phyloP scores from a whole-genome alignment of 345 rosid genomes.

The Capsella bursapastoris region DNA sequence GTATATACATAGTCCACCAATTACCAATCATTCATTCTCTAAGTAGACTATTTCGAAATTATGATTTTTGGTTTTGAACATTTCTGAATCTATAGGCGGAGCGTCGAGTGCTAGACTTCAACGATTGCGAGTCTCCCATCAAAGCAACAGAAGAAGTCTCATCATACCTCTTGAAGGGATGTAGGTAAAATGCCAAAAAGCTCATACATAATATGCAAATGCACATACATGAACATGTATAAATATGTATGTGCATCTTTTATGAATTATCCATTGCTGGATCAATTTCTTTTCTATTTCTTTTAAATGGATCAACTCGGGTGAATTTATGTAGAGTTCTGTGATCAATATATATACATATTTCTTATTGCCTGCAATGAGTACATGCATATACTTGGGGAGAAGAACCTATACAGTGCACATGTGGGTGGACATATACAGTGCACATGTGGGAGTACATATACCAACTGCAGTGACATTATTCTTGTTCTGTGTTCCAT shows the following conservation, averaged over 20 bases:
- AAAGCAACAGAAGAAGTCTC: slow-evolving; percentile 65
- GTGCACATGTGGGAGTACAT: slow-evolving; percentile 22
- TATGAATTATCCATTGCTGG: slow-evolving; percentile 25
- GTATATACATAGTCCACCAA: slow-evolving; percentile 14
- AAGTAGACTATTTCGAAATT: slow-evolving; percentile 1
- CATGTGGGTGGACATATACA: slow-evolving; percentile 3
- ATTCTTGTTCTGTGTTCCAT: background rate
- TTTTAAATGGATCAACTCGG: slow-evolving; percentile 13
- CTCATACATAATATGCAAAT: slow-evolving; percentile 19
- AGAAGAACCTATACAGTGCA: slow-evolving; percentile 19
- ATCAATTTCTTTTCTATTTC: background rate
- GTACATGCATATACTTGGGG: background rate
- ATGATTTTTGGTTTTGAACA: slow-evolving; percentile 1
- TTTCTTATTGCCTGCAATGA: slow-evolving; percentile 19
- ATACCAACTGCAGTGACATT: background rate
- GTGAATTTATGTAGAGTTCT: slow-evolving; percentile 37
- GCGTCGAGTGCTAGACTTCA: slow-evolving; percentile 85
- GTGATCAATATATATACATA: slow-evolving; percentile 29
- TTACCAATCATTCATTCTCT: background rate
- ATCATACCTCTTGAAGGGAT: slow-evolving; percentile 65
- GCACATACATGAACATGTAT: slow-evolving; percentile 39
- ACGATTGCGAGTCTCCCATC: slow-evolving; percentile 84
- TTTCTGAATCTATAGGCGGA: slow-evolving; percentile 51
- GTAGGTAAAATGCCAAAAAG: slow-evolving; percentile 29
- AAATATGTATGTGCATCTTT: slow-evolving; percentile 38